Conservation (phyloP, 352 stramenopile genomes). For the Pythium phragmitis region DNA sequence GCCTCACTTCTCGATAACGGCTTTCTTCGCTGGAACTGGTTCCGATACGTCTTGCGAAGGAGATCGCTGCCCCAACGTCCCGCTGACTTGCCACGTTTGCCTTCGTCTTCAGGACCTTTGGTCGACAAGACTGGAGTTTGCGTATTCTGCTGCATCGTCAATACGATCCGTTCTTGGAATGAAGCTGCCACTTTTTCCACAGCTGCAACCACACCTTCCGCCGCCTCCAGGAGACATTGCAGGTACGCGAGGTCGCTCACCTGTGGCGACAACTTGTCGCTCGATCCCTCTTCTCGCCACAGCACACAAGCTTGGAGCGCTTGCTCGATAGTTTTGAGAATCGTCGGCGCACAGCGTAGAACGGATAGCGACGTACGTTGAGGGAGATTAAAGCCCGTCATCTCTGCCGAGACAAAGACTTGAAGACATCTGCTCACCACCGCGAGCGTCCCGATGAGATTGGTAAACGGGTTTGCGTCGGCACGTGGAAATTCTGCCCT, state of each 20-base stretch:
- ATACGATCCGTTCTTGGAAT: conserved; percentile 61
- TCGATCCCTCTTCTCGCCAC: conserved; percentile 15
- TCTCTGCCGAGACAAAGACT: conserved; percentile 53
- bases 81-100: neutral
- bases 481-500: neutral
- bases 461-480: conserved; percentile 33
- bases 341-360: conserved; percentile 19
- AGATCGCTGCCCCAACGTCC: conserved; percentile 52
- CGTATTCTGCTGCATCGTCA: conserved; percentile 60
- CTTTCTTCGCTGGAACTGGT: conserved; percentile 52
- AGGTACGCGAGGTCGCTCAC: conserved; percentile 45
- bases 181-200: conserved; percentile 43
- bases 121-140: neutral
- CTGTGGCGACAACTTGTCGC: conserved; percentile 18
- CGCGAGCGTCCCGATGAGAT: conserved; percentile 39
- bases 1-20: conserved; percentile 55
- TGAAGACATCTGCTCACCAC: conserved; percentile 42
- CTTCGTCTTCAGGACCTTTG: conserved; percentile 1
- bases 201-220: conserved; percentile 29
- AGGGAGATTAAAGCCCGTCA: conserved; percentile 49
- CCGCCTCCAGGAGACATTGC: conserved; percentile 39
- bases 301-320: conserved; percentile 9
- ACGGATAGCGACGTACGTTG: conserved; percentile 33
- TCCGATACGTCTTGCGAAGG: conserved; percentile 53
- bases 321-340: conserved; percentile 14